Conservation (phyloP, 495 filamentous ascomycete species). For the Rostrohypoxylon terebratum region DNA sequence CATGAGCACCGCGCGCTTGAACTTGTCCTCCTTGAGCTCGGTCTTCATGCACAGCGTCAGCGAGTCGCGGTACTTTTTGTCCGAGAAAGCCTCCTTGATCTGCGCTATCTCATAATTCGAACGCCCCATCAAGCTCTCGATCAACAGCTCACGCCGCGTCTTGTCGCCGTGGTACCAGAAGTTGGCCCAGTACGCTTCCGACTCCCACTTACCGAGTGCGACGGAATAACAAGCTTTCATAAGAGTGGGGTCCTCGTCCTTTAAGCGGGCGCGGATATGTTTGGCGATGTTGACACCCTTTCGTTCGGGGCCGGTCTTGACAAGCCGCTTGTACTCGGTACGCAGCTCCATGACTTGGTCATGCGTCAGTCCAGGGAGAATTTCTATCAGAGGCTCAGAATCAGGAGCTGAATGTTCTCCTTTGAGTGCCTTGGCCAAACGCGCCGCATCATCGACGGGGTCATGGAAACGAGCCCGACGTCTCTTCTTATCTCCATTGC, state of each 20-base stretch:
- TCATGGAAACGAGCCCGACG: conserved; percentile 79
- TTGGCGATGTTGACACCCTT: conserved; percentile 96
- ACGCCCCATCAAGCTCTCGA: conserved; percentile 91
- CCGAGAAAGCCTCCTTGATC: conserved; percentile 92
- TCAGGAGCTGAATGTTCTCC: conserved; percentile 72
- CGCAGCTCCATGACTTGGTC: conserved; percentile 88
- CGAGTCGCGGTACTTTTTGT: conserved; percentile 90
- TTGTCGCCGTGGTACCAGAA: conserved; percentile 96
- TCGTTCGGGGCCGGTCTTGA: conserved; percentile 74
- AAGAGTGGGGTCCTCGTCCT: conserved; percentile 71
- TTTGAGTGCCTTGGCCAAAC: conserved; percentile 79
- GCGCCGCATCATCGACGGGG: conserved; percentile 78
- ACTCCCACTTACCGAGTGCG: conserved; percentile 91
- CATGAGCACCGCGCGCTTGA: conserved; percentile 87
- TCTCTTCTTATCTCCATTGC: conserved; percentile 54
- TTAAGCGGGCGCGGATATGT: conserved; percentile 86
- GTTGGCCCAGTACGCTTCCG: conserved; percentile 97
- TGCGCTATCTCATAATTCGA: conserved; percentile 85
- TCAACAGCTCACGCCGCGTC: conserved; percentile 85
- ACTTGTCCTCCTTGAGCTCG: conserved; percentile 93
- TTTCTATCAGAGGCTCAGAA: conserved; percentile 77
- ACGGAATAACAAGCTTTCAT: conserved; percentile 92
- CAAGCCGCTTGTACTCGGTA: conserved; percentile 87
- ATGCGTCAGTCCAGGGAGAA: conserved; percentile 84
- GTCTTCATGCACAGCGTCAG: conserved; percentile 87